Evolutionary conservation across 306 rosid species (phyloP).

Genomic region (Albizia julibrissin): DNA sequence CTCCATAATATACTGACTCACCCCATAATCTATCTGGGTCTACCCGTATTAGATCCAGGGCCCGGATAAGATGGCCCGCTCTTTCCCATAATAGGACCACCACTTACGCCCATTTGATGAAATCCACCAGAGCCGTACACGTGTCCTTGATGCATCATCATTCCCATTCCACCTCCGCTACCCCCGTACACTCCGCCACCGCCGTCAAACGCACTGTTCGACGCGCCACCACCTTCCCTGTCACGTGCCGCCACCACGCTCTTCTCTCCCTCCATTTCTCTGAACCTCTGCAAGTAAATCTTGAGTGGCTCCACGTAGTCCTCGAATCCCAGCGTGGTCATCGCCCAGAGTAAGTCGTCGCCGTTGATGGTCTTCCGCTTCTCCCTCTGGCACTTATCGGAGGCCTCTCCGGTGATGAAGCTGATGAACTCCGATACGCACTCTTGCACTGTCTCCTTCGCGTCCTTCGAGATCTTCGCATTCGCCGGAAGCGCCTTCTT

Average conservation of each 20-base stretch:
- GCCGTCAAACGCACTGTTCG: constrained; percentile 25
- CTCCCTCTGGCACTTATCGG: constrained; percentile 75
- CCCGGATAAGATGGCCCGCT: constrained; percentile 46
- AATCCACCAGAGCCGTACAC: constrained; percentile 56
- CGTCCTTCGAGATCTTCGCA: constrained; percentile 78
- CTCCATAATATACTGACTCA: background rate
- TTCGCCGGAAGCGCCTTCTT: constrained; percentile 71
- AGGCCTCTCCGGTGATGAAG: constrained; percentile 75
- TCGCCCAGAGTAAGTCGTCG: constrained; percentile 74
- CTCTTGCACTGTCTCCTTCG: constrained; percentile 73
- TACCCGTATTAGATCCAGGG: constrained; percentile 36
- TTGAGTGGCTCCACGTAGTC: constrained; percentile 70
- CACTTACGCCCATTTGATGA: constrained; percentile 44
- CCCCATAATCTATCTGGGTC: constrained; percentile 15
- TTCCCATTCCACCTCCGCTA: constrained; percentile 37
- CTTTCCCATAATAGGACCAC: constrained; percentile 33
- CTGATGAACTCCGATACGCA: constrained; percentile 76
- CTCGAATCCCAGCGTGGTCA: constrained; percentile 70
- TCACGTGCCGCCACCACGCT: constrained; percentile 49
- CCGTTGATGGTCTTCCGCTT: constrained; percentile 77
- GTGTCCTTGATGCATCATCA: constrained; percentile 49
- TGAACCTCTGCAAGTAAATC: constrained; percentile 56
- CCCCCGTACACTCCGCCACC: constrained; percentile 33
- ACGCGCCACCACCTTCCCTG: constrained; percentile 40
- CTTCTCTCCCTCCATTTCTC: constrained; percentile 73